phyloP scores from a whole-genome alignment of 306 rosid genomes.

The Cicer cuneatum region DNA sequence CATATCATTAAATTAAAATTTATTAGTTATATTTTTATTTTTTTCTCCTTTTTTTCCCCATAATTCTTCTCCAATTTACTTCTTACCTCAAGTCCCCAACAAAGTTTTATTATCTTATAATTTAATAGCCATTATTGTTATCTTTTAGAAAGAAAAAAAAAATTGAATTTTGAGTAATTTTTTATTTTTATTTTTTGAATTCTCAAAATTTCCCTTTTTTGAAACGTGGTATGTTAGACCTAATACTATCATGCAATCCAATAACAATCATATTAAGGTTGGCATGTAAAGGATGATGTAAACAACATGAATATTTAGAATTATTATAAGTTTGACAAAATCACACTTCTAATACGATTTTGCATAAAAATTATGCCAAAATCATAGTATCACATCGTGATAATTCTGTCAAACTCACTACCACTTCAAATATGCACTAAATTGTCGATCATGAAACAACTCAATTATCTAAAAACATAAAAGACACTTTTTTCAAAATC shows the following conservation, averaged over 20 bases:
- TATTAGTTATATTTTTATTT: too few species aligned
- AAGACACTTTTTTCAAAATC: conserved; percentile 24
- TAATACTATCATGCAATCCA: conserved; percentile 28
- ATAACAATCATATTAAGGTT: conserved; percentile 25
- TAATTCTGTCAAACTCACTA: not conserved
- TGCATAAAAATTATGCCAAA: not conserved
- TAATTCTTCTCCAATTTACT: conserved; percentile 8
- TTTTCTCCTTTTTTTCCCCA: not conserved
- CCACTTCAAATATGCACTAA: not conserved
- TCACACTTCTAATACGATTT: not conserved
- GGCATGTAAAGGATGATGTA: not conserved
- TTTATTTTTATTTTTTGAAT: not conserved
- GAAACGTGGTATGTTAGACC: conserved; percentile 40
- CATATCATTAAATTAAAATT: too few species aligned
- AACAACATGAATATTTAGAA: not conserved
- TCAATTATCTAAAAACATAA: conserved; percentile 10
- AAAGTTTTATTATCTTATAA: conserved; percentile 8
- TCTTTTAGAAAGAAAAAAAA: not conserved
- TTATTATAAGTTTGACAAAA: not conserved
- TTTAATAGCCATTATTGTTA: not conserved
- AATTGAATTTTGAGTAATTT: too few species aligned
- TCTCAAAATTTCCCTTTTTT: not conserved
- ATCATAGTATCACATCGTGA: not conserved
- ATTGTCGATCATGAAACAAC: not conserved
- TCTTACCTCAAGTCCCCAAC: conserved; percentile 19